Conservation (phyloP, 257 asterid species). For the Linaria vulgaris region DNA sequence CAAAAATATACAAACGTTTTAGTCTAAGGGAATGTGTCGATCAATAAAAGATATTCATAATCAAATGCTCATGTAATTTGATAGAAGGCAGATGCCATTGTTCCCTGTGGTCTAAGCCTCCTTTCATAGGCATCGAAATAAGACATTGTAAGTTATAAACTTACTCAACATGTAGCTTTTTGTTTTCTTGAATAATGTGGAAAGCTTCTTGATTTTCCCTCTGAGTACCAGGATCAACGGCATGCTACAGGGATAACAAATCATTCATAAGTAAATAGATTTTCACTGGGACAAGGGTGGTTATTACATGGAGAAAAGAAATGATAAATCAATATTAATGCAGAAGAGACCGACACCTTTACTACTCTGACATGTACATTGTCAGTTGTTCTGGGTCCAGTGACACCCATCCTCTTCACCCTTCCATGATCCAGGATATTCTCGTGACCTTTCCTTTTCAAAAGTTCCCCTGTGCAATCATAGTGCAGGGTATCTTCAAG, state of each 20-base stretch:
- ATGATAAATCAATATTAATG: conserved; percentile 6
- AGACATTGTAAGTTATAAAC: conserved; percentile 28
- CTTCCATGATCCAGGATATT: conserved; percentile 43
- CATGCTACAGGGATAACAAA: conserved; percentile 41
- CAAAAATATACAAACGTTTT: conserved; percentile 8
- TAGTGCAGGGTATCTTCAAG: conserved; percentile 8
- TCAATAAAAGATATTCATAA: conserved; percentile 3
- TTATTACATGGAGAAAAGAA: not conserved
- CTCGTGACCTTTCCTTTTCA: conserved; percentile 53
- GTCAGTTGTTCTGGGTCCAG: conserved; percentile 26
- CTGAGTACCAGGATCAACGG: conserved; percentile 30
- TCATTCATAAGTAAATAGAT: conserved; percentile 25
- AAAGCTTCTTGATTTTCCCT: conserved; percentile 42
- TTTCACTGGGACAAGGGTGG: not conserved
- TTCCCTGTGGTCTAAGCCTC: not conserved
- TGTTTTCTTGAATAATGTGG: conserved; percentile 47
- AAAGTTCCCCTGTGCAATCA: conserved; percentile 35
- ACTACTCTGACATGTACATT: conserved; percentile 25
- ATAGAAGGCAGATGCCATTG: not conserved
- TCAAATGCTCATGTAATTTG: not conserved
- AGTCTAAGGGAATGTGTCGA: not conserved
- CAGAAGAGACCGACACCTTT: conserved; percentile 32
- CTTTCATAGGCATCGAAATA: conserved; percentile 11
- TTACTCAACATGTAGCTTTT: conserved; percentile 56
- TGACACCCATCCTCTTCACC: conserved; percentile 38